Percentiles rank a stretch among this genome's conserved stretches.
Evolutionary conservation across 139 green algal genomes (phyloP).

Genomic region (Picochlorum sp.): DNA sequence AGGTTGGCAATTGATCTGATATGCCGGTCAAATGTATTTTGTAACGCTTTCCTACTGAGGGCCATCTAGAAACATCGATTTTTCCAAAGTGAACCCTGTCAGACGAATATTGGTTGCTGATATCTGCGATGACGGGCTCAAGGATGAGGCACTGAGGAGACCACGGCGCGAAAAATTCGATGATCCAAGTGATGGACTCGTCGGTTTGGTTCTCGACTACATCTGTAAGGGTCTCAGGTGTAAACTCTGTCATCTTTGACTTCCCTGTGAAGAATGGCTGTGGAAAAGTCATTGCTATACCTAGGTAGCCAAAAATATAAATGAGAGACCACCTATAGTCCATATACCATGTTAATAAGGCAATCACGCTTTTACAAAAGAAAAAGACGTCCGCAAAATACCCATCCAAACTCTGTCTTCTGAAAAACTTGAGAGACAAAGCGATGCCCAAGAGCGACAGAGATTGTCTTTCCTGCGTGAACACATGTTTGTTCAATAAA

Average conservation of each 20-base stretch:
- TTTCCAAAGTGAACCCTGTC: conserved; percentile 34
- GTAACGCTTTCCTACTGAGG: conserved; percentile 15
- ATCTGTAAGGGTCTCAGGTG: conserved; percentile 23
- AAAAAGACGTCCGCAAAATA: conserved; percentile 19
- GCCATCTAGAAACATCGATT: conserved; percentile 40
- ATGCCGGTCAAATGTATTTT: conserved; percentile 16
- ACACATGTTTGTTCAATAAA: not conserved
- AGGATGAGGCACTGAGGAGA: conserved; percentile 33
- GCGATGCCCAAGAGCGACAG: conserved; percentile 5
- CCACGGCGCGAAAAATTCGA: conserved; percentile 42
- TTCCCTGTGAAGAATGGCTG: conserved; percentile 34
- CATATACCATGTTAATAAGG: conserved; percentile 24
- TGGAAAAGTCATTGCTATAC: conserved; percentile 26
- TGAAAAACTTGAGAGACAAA: conserved; percentile 18
- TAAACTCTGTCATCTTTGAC: conserved; percentile 24
- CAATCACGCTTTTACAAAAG: conserved; percentile 17
- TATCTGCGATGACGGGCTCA: conserved; percentile 38
- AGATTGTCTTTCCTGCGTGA: conserved; percentile 18
- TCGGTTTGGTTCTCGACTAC: conserved; percentile 13
- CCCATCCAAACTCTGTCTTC: conserved; percentile 12
- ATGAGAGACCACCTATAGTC: conserved; percentile 20
- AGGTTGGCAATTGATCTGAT: conserved; percentile 41
- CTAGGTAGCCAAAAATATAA: conserved; percentile 12
- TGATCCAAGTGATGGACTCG: conserved; percentile 19
- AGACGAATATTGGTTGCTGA: conserved; percentile 32